Evolutionary conservation across 2,329 filamentous ascomycete genomes (phyloP), one percentile per base, ranked within the genome.

Genomic region (Colletotrichum theobromicola): DNA sequence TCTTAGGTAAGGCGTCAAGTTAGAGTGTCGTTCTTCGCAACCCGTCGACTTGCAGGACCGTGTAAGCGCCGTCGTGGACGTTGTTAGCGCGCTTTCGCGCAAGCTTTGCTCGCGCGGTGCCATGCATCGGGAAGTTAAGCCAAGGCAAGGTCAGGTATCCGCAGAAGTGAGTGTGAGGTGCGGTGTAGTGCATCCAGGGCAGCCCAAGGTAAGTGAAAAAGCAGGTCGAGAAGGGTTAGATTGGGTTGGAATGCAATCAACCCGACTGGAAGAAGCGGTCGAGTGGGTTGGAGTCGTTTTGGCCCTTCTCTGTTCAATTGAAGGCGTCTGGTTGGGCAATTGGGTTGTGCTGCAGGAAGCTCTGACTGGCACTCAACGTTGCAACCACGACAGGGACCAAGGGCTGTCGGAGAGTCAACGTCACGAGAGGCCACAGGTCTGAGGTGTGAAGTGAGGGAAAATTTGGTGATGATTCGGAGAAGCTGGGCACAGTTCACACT

Each of bases 241-340:
- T 60, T 50, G 35, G 57, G 69, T 75, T 67, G 53, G 34, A 53
- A 60, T 68, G 55, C 57, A 75, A 75, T 67, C 57, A 68, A 75
- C 72, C 72, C 72, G 63, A 75, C 55, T 68, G 72, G 72, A 75
- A 73, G 63, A 68, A 7, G 24, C 10, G 16, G 35, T 9, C 10
- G 67, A 67, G 63, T 73, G 69, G 71, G 42, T n/a, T 66, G 46
- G 24, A 7, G 61, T 32, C 18, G n/a, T 63, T 28, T 63, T 50
- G n/a, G 37, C 13, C 28, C 57, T 60, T 55, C 37, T n/a, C 21
- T n/a, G 24, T 15, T 65, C 57, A 21, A 32, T 60, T 60, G 10
- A 16, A 26, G 28, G n/a, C 61, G 26, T 67, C 50, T 71, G 62
- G 74, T 76, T 72, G 62, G 74, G 63, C 63, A 71, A 72, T 68